Conservation (phyloP, 495 filamentous ascomycete genomes). For the Daldinia loculata region DNA sequence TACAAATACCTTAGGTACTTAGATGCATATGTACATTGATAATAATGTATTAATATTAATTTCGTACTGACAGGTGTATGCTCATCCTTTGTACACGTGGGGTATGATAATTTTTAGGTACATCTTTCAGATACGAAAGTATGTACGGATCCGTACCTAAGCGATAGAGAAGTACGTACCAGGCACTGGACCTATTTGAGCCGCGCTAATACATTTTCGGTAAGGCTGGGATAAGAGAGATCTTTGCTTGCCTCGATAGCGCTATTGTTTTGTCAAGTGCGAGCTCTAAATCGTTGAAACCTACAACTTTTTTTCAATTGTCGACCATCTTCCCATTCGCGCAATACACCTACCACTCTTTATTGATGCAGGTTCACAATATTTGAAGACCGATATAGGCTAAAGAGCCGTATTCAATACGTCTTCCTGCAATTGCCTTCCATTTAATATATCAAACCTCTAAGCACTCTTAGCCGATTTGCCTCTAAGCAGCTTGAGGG, state of each 20-base stretch:
- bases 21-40: background rate
- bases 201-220: slow-evolving; percentile 33
- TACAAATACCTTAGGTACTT: background rate
- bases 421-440: background rate
- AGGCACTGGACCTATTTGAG: slow-evolving; percentile 7
- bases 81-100: background rate
- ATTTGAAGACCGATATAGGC: background rate
- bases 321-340: slow-evolving; percentile 9
- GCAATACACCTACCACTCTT: background rate
- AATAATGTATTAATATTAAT: background rate
- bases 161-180: slow-evolving; percentile 22
- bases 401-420: background rate
- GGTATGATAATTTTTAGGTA: background rate
- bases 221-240: slow-evolving; percentile 4
- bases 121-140: no score
- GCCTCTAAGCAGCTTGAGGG: background rate
- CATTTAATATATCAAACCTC: background rate
- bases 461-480: background rate
- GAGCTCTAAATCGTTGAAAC: slow-evolving; percentile 35
- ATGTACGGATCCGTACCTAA: no score
- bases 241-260: slow-evolving; percentile 31
- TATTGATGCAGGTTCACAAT: slow-evolving; percentile 13
- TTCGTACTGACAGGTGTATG: no score
- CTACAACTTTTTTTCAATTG: slow-evolving; percentile 28
- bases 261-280: slow-evolving; percentile 31